Conservation (phyloP, 1,139 yeast species). For the Geotrichum cucujoidarum region DNA sequence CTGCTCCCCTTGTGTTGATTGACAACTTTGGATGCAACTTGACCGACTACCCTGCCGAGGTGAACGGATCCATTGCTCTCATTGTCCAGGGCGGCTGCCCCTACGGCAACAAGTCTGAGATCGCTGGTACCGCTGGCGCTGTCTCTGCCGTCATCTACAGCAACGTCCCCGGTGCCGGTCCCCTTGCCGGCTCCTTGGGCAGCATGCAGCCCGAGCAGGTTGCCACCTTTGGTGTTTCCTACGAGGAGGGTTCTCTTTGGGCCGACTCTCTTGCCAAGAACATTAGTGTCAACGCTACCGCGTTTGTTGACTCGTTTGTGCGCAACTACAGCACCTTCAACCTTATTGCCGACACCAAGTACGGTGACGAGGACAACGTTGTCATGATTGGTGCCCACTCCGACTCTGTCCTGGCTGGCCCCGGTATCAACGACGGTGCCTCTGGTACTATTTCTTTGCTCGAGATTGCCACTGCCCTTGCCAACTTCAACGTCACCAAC, state of each 20-base stretch:
- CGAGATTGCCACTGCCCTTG: constrained; percentile 74
- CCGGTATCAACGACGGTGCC: constrained; percentile 94
- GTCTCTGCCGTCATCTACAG: constrained; percentile 72
- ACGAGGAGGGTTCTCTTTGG: constrained; percentile 45
- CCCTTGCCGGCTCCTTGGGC: constrained; percentile 65
- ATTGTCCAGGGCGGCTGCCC: constrained; percentile 79
- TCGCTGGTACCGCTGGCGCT: constrained; percentile 78
- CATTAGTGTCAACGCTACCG: constrained; percentile 35
- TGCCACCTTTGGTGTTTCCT: constrained; percentile 64
- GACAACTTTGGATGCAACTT: constrained; percentile 61
- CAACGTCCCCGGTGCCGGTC: constrained; percentile 46
- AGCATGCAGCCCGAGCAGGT: constrained; percentile 62
- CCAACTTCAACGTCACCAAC: constrained; percentile 70
- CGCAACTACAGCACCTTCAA: constrained; percentile 63
- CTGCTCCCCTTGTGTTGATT: constrained; percentile 58
- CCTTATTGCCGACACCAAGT: constrained; percentile 74
- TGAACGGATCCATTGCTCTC: constrained; percentile 52
- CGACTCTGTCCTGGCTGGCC: constrained; percentile 86
- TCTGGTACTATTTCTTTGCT: constrained; percentile 81
- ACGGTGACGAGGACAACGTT: constrained; percentile 80
- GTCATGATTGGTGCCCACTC: constrained; percentile 90
- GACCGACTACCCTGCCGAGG: constrained; percentile 47
- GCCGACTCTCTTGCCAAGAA: constrained; percentile 18
- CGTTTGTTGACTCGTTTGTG: constrained; percentile 61
- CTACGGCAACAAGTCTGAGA: constrained; percentile 68